phyloP scores from a whole-genome alignment of 139 green algal species.

The Picochlorum sp. region DNA sequence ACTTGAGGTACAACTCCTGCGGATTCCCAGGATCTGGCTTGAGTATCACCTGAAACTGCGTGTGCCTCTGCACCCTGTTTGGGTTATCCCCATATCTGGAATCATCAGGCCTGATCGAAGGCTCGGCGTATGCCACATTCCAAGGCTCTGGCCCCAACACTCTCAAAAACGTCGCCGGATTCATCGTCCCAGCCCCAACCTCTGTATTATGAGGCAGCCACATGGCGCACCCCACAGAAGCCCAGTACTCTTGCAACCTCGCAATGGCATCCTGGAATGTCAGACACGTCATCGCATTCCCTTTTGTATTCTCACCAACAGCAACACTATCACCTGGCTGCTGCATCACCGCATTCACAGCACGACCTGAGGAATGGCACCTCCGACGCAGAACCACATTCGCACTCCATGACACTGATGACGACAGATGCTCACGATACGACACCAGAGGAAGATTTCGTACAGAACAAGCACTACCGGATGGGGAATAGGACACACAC shows the following conservation, averaged over 20 bases:
- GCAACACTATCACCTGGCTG: no score
- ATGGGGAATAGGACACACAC: no score
- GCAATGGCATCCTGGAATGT: conserved; percentile 92
- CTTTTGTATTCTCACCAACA: background rate
- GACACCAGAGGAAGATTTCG: no score
- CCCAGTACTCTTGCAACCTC: conserved; percentile 86
- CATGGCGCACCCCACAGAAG: conserved; percentile 69
- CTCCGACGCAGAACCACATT: no score
- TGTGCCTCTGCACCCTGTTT: conserved; percentile 96
- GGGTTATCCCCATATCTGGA: conserved; percentile 95
- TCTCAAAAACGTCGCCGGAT: conserved; percentile 95
- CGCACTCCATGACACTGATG: no score
- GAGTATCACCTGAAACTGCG: conserved; percentile 98
- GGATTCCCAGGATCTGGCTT: conserved; percentile 96
- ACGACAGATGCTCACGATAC: no score
- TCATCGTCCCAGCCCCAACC: conserved; percentile 98
- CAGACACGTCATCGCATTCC: background rate
- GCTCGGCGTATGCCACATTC: conserved; percentile 90
- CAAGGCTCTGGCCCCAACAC: conserved; percentile 89
- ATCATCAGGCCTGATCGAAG: conserved; percentile 92
- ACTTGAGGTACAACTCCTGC: conserved; percentile 94
- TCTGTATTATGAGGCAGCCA: conserved; percentile 96
- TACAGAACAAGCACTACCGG: no score
- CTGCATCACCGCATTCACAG: no score
- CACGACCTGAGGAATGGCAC: no score